Evolutionary conservation across 2,329 filamentous ascomycete genomes (phyloP), one percentile per base, ranked within the genome.

Genomic region (Botrytis squamosa): DNA sequence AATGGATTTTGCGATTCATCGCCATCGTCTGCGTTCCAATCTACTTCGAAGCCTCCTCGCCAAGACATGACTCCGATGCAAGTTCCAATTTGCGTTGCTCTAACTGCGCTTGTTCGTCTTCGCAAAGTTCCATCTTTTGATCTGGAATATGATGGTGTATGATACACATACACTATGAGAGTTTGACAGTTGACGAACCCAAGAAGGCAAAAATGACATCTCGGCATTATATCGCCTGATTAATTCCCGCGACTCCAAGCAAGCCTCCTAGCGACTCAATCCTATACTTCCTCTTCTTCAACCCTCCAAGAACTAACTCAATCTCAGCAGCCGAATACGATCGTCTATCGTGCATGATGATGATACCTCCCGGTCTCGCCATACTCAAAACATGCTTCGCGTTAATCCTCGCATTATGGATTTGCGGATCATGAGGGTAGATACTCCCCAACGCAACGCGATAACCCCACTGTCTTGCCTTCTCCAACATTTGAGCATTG

Each of bases 401-500:
- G 82, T 97, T 97, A 70, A 94, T 77, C 76, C 85, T 84, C 77
- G 89, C 87, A 79, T 88, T 91, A 16, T 85, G 85, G 74, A 97
- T 91, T 85, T 97, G 94, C n/a, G 94, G 90, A 83, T 97, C 94
- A 83, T 97, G 94, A 8, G 94, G 94, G 83, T 97, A 97, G 59
- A 97, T 90, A 81, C 90, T 91, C 4, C 94, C 94, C 57, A 97
- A 84, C n/a, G 94, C 91, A 70, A 96, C 85, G 68, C 86, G 85
- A 82, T 93, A 95, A 6, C 90, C 91, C 75, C 94, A 80, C 70
- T 83, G 85, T 49, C 83, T 83, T 12, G 93, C 83, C 52, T 91
- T 80, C 49, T 83, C 82, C 33, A 92, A 85, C 90, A 97, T 95
- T 29, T 88, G 82, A 60, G 85, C 84, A 79, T 88, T 94, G 84